phyloP scores from a whole-genome alignment of 495 filamentous ascomycete genomes.

The Chaetomium fimeti region DNA sequence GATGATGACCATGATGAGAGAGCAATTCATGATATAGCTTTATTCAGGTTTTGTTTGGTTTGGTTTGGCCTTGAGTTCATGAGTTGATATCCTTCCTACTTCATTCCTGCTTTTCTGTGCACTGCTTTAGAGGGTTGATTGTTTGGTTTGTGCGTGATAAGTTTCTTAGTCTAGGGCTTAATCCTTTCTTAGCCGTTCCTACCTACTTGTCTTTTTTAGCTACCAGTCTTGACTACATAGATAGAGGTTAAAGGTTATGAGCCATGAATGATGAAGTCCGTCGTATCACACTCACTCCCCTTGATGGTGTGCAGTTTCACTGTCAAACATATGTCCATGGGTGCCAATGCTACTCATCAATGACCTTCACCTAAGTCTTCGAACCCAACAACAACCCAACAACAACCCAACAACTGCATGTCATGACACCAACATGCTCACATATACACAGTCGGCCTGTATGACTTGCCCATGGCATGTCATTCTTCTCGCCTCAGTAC shows the following conservation, averaged over 20 bases:
- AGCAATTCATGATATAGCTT: constrained; percentile 1
- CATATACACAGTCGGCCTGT: too few species aligned
- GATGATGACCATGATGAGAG: constrained; percentile 17
- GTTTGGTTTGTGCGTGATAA: neutral
- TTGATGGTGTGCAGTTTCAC: too few species aligned
- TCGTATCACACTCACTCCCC: too few species aligned
- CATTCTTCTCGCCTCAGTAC: too few species aligned
- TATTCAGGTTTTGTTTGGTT: neutral
- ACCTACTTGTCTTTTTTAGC: neutral
- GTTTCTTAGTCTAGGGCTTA: neutral
- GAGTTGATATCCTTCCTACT: neutral
- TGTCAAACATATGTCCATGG: too few species aligned
- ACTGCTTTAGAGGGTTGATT: neutral
- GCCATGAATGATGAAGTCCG: neutral
- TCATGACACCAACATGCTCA: too few species aligned
- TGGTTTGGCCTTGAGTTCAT: neutral
- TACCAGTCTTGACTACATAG: neutral
- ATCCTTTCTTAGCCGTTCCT: neutral
- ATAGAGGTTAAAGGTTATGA: neutral
- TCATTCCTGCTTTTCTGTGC: neutral
- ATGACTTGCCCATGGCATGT: too few species aligned
- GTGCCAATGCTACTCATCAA: too few species aligned
- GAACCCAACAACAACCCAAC: too few species aligned
- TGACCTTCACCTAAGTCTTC: too few species aligned
- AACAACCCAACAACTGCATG: too few species aligned